These are phyloP conservation scores for Eucalyptus erythrocorys DNA, from an alignment of 345 rosid genomes.

Conservation along the genomic window DNA sequence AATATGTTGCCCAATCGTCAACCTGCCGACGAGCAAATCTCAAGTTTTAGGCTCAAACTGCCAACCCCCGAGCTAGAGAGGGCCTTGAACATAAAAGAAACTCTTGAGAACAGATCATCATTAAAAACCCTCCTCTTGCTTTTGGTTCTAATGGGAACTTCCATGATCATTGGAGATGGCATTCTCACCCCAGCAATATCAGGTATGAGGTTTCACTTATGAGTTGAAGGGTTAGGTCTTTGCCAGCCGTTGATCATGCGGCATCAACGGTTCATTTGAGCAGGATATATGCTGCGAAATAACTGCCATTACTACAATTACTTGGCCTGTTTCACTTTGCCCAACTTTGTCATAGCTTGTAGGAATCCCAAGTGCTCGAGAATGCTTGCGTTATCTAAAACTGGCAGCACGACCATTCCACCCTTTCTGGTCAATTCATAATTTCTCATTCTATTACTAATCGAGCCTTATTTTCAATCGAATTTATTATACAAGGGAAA, in stretches of 20 bases:
- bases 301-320: background rate
- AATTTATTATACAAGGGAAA: background rate
- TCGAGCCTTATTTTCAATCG: background rate
- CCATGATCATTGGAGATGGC: constrained; percentile 96
- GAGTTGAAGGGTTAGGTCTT: background rate
- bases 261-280: background rate
- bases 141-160: constrained; percentile 92
- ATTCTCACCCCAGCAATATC: constrained; percentile 95
- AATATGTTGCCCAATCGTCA: constrained; percentile 88
- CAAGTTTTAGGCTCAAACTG: constrained; percentile 81
- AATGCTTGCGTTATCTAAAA: background rate
- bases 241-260: background rate
- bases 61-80: constrained; percentile 94
- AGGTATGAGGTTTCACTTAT: constrained; percentile 23
- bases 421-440: background rate
- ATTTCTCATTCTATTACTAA: background rate
- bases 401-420: background rate
- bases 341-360: background rate
- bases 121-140: constrained; percentile 69
- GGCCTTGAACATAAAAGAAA: constrained; percentile 69
- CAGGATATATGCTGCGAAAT: background rate
- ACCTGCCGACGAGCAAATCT: constrained; percentile 86
- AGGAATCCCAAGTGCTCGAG: background rate
- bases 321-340: background rate
- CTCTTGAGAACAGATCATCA: constrained; percentile 56